A percentile compares a stretch with the other conserved stretches of the same genome.
Conservation (phyloP, 805 yeast genomes). For the Pichia eremophila region DNA sequence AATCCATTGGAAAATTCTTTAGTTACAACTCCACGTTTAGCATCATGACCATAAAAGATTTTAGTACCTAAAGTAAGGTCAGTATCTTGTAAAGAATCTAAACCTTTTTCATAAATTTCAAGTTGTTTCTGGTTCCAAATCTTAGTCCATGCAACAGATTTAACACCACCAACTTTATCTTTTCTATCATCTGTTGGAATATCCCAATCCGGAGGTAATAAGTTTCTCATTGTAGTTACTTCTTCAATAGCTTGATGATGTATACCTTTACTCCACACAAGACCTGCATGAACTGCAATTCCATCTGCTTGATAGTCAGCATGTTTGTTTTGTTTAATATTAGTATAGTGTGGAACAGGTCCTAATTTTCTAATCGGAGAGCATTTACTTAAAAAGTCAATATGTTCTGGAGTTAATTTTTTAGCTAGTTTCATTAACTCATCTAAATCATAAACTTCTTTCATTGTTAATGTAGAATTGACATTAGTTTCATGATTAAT, state of each 20-base stretch:
- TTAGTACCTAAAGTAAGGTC: constrained; percentile 22
- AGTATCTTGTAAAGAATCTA: constrained; percentile 5
- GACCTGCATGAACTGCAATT: constrained; percentile 78
- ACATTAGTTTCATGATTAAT: constrained; percentile 9
- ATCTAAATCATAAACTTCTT: constrained; percentile 26
- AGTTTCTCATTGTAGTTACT: constrained; percentile 59
- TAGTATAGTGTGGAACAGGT: constrained; percentile 38
- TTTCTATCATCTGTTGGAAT: constrained; percentile 40
- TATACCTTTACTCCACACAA: constrained; percentile 51
- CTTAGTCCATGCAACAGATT: constrained; percentile 26
- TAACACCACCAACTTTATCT: constrained; percentile 19
- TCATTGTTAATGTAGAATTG: constrained; percentile 1
- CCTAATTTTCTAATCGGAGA: constrained; percentile 59
- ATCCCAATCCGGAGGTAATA: constrained; percentile 56
- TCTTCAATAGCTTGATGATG: constrained; percentile 53
- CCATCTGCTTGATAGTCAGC: constrained; percentile 25
- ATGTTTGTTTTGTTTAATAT: constrained; percentile 17
- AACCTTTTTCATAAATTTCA: constrained; percentile 1
- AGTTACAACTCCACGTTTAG: constrained; percentile 61
- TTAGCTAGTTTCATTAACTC: constrained; percentile 40
- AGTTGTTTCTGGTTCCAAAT: constrained; percentile 24
- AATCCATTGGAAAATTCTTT: constrained; percentile 66
- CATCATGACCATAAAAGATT: constrained; percentile 86
- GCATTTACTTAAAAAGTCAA: constrained; percentile 50
- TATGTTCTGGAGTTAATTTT: constrained; percentile 49